Conservation (phyloP, 176 grass and related monocot species). For the Raddia distichophylla region DNA sequence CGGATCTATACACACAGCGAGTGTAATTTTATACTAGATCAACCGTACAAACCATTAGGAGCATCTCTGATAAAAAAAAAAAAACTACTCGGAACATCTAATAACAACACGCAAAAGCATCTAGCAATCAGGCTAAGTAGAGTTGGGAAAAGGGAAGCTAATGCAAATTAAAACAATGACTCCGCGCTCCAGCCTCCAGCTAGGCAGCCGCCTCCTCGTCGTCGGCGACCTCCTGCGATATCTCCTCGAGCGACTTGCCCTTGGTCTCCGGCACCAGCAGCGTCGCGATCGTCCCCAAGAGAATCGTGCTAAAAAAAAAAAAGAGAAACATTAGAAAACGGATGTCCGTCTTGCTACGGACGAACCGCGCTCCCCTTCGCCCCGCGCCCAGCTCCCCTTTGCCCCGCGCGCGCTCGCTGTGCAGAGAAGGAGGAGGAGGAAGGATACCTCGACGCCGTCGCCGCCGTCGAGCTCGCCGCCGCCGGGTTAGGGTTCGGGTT, state of each 20-base stretch:
- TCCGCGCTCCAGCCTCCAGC: no score
- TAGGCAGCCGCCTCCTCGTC: background rate
- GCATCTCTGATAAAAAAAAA: no score
- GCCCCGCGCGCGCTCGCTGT: no score
- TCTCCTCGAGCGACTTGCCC: slow-evolving; percentile 67
- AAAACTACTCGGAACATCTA: background rate
- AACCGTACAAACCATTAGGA: background rate
- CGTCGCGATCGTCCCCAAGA: slow-evolving; percentile 51
- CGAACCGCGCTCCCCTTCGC: no score
- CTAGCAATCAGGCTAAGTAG: background rate
- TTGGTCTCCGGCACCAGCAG: slow-evolving; percentile 68
- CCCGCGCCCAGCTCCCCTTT: no score
- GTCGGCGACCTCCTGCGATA: slow-evolving; percentile 45
- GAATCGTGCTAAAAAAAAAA: slow-evolving; percentile 15
- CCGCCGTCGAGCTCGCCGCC: no score
- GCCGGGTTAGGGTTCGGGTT: no score
- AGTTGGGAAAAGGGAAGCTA: background rate
- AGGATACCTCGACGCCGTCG: no score
- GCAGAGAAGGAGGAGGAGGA: no score
- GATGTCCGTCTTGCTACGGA: no score
- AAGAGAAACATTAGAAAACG: no score
- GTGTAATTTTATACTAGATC: background rate
- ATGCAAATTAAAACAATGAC: background rate
- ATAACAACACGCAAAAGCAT: background rate
- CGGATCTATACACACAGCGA: background rate